A percentile compares a stretch with the other conserved stretches of the same genome.
phyloP scores from a whole-genome alignment of 2,329 filamentous ascomycete species.

The Pyricularia grisea region DNA sequence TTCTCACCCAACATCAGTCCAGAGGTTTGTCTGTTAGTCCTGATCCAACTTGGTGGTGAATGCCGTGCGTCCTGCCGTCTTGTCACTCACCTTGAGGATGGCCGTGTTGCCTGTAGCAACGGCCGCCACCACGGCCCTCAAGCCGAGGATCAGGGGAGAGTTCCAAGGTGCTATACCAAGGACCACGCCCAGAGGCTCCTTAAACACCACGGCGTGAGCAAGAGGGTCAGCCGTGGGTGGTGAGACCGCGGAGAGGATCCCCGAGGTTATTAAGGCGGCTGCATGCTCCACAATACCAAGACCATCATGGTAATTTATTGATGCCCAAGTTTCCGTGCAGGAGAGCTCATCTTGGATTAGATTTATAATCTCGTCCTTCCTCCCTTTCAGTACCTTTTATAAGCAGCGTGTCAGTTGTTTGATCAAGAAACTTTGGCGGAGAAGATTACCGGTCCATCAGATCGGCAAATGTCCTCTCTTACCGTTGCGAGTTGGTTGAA shows the following conservation, averaged over 20 bases:
- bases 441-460: neutral
- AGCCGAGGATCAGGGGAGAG: constrained; percentile 15
- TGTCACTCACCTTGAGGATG: constrained; percentile 15
- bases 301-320: neutral
- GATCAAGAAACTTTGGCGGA: neutral
- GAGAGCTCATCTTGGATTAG: neutral
- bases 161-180: constrained; percentile 11
- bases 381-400: neutral
- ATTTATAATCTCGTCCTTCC: neutral
- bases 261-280: neutral
- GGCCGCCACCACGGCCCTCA: constrained; percentile 10
- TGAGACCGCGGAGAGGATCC: constrained; percentile 13
- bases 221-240: constrained; percentile 21
- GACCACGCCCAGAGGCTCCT: neutral
- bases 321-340: neutral
- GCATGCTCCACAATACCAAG: neutral
- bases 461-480: constrained; percentile 14
- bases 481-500: constrained; percentile 29
- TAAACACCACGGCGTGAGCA: constrained; percentile 16
- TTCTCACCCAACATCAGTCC: neutral
- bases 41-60: neutral
- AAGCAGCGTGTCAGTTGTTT: neutral
- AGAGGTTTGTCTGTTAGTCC: too few relatives aligned
- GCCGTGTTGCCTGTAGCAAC: constrained; percentile 16
- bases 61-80: neutral